Base-by-base conservation (phyloP, 306 rosid species). In the Sicyos baderoa region DNA sequence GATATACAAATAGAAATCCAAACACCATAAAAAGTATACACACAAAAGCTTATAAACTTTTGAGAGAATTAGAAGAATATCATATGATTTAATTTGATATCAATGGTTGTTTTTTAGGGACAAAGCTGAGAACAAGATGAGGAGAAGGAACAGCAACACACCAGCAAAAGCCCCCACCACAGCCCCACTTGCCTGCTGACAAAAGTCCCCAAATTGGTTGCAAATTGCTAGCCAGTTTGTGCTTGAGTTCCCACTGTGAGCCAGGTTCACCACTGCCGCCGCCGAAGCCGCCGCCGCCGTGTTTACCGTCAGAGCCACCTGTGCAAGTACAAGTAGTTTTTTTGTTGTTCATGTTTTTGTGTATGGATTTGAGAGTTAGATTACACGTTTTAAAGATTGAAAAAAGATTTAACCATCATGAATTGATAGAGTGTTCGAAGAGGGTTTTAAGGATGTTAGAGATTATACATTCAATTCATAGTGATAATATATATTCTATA, bases 141-240 rank as follows among this genome's bases (percentile, higher is more conserved):
- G 75, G 73, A 86, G 47, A 11, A 84, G 27, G 4, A 89, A 73
- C 63, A 78, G 10, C 67, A 83, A 84, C 4, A 84, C 97, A 0
- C 88, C 77, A 15, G 72, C 62, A 22, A 87, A 80, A 0, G 92
- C 63, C 1, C 90, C 74, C 15, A 92, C 92, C 69, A 92, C 97
- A 0, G 97, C 95, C 6, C 79, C 83, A 71, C 97, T 92, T 2
- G 84, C 76, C 23, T 56, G 27, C 56, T 77, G 76, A 54, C 97
- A 89, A 59, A 92, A 92, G 54, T 82, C 87, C n/a, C 89, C 87
- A 70, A 84, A 92, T 68, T 89, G 96, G 60, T 87, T 85, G 83
- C 97, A 92, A 2, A 92, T 80, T 14, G 97, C 92, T 6, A 92
- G 56, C 97, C 97, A 92, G n/a, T 89, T 92, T 7, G 97, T 76